Conservation (phyloP, 2,329 filamentous ascomycete genomes). For the Whalleya microplaca region DNA sequence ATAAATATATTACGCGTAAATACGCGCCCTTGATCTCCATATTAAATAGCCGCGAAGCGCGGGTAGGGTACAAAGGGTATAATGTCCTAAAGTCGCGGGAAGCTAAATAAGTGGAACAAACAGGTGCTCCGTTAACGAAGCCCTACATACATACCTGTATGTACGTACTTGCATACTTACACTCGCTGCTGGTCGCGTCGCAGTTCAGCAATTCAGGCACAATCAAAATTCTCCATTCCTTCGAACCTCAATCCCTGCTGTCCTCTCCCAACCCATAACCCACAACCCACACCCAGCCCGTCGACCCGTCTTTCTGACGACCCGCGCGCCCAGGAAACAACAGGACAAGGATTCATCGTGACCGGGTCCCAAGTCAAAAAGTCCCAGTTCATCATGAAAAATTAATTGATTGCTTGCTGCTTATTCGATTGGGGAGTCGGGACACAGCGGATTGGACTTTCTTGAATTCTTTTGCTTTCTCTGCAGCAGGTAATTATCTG, state of each 20-base stretch:
- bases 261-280: slow-evolving; percentile 1
- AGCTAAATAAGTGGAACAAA: too few species aligned
- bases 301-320: slow-evolving; percentile 4
- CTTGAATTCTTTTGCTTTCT: slow-evolving; percentile 1
- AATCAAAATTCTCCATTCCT: not conserved
- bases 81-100: too few species aligned
- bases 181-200: not conserved
- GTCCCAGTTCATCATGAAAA: slow-evolving; percentile 23
- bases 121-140: too few species aligned
- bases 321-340: not conserved
- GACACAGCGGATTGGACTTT: slow-evolving; percentile 8
- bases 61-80: too few species aligned
- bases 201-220: not conserved
- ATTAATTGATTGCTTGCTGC: slow-evolving; percentile 24
- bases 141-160: too few species aligned
- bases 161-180: not conserved
- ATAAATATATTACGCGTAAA: too few species aligned
- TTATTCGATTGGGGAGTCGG: slow-evolving; percentile 4
- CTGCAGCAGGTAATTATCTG: not conserved
- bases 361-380: slow-evolving; percentile 22
- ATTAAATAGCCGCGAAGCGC: too few species aligned
- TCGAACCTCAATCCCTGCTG: not conserved
- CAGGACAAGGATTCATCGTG: slow-evolving; percentile 20
- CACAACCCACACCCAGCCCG: slow-evolving; percentile 2
- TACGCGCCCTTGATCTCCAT: too few species aligned